Base-by-base conservation (phyloP, 371 early-diverging fungal genomes). In the Dinochytrium kinnereticum region DNA sequence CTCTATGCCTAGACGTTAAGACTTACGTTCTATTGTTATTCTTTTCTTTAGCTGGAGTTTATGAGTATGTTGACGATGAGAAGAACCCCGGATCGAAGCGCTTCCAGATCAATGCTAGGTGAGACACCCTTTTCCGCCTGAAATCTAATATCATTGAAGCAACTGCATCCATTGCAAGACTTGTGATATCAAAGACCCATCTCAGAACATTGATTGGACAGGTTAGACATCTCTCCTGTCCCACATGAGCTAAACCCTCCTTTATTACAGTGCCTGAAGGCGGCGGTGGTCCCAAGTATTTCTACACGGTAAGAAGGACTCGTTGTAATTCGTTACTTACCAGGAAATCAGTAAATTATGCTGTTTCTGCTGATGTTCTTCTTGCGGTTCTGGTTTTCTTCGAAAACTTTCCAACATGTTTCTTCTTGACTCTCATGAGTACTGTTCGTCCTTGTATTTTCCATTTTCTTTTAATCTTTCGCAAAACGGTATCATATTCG, bases 121-220 rank as follows among this genome's bases (percentile, higher is more conserved):
- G 21, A 10, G 15, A 65, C 15, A 13, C 5, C 3, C 21, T 50
- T 7, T 59, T 7, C 19, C 44, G 3, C 49, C 5, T 31, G 57
- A 55, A 19, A 39, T 10, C 36, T 66, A 39, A 64, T 24, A 17
- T 67, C 24, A 17, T 59, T 67, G 50, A 30, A 72, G 74, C 71
- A 99, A 99, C 86, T 99, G 99, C 84, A 93, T 99, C 69, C 99
- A 99, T 82, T 99, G 99, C 89, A 99, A 99, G 89, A 99, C 99
- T 0, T 99, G 99, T 80, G 98, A 99, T 81, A 99, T 99, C 83
- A 99, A 99, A 83, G 98, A 98, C 82, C 98, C 98, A 28, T 91
- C 93, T 51, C 99, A 99, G 83, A 98, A 98, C 83, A 97, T 98
- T 84, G 93, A 97, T 82, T 97, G 98, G 98, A 92, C 92, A n/a